Evolutionary conservation across 768 basidiomycete species (phyloP).

Genomic region (Boletus sp.): DNA sequence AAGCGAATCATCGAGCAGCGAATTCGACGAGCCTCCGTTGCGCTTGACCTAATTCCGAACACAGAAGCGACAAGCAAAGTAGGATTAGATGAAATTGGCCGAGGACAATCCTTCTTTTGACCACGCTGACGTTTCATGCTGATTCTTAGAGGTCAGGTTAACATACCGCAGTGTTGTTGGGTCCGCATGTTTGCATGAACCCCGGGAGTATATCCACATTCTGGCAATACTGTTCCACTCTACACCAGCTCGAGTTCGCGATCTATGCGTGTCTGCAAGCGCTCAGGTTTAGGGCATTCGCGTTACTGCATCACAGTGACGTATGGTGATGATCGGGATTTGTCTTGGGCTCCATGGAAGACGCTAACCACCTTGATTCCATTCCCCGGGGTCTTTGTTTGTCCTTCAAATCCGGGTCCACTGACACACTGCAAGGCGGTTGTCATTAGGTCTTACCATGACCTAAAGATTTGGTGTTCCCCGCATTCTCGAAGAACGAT

Average conservation of each 20-base stretch:
- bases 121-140: too few relatives aligned
- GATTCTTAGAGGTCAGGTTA: too few relatives aligned
- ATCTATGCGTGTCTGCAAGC: too few relatives aligned
- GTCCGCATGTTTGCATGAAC: too few relatives aligned
- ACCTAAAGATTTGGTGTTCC: background rate
- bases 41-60: background rate
- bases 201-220: too few relatives aligned
- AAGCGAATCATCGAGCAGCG: too few relatives aligned
- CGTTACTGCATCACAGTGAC: background rate
- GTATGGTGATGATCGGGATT: background rate
- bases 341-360: background rate
- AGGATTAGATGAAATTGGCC: background rate
- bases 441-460: background rate
- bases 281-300: background rate
- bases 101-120: background rate
- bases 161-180: too few relatives aligned
- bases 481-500: background rate
- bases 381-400: background rate
- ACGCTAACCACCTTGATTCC: background rate
- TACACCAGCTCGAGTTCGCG: too few relatives aligned
- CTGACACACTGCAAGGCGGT: background rate
- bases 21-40: too few relatives aligned
- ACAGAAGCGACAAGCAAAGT: background rate
- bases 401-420: background rate
- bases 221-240: too few relatives aligned